Percentiles rank a stretch among this genome's conserved stretches.
Evolutionary conservation across 176 grass and related monocot species (phyloP).

Genomic region (Hyparrhenia diplandra): DNA sequence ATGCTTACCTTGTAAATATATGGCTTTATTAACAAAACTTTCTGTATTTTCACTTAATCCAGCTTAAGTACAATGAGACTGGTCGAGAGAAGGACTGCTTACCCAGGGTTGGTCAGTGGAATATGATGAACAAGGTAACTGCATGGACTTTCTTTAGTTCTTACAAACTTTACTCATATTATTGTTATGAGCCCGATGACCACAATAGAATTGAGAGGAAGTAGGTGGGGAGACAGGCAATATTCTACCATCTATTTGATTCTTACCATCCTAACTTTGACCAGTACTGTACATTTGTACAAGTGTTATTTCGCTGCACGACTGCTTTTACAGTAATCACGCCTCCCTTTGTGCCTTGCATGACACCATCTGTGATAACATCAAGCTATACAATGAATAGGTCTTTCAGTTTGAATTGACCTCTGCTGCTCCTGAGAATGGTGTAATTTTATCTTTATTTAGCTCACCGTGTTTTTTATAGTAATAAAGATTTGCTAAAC

Average conservation of each 20-base stretch:
- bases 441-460: neutral
- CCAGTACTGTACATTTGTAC: neutral
- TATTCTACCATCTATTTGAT: neutral
- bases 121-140: constrained; percentile 99
- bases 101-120: constrained; percentile 92
- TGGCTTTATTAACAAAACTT: neutral
- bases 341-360: neutral
- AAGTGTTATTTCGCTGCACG: neutral
- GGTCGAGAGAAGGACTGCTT: constrained; percentile 92
- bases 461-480: neutral
- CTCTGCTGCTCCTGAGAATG: neutral
- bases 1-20: neutral
- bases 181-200: neutral
- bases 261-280: neutral
- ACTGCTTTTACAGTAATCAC: neutral
- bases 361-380: neutral
- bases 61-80: constrained; percentile 93
- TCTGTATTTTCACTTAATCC: constrained; percentile 17
- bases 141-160: neutral
- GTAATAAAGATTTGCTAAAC: neutral
- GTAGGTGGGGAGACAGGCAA: neutral
- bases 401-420: neutral
- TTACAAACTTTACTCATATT: neutral
- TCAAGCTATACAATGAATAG: neutral
- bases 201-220: neutral